Evolutionary conservation across 2,329 filamentous ascomycete species (phyloP).

Genomic region (Ophiostoma novo-ulmi): DNA sequence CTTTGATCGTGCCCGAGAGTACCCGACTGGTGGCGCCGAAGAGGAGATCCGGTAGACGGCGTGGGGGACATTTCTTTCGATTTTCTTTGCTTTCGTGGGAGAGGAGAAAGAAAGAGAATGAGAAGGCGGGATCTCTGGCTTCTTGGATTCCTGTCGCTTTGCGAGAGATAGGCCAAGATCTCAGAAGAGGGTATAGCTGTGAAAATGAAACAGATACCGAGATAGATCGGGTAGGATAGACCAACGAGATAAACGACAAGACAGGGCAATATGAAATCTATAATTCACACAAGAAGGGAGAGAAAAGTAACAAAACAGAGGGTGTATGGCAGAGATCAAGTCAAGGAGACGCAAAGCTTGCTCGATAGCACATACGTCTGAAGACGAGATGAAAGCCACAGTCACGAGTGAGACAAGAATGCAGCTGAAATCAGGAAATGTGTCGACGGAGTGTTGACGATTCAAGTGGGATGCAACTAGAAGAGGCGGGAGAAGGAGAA

Average conservation of each 20-base stretch:
- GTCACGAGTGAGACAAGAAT: background rate
- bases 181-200: constrained; percentile 21
- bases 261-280: background rate
- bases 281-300: background rate
- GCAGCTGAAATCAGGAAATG: background rate
- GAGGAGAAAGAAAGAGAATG: background rate
- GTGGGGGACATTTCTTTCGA: constrained; percentile 38
- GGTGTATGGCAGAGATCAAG: background rate
- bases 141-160: background rate
- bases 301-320: background rate
- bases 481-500: background rate
- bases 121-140: background rate
- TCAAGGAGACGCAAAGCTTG: background rate
- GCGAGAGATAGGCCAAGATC: constrained; percentile 21
- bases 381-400: background rate
- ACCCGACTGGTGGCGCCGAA: constrained; percentile 35
- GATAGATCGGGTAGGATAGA: constrained; percentile 27
- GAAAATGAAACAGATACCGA: constrained; percentile 27
- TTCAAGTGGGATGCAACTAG: background rate
- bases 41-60: constrained; percentile 41
- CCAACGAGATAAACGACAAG: constrained; percentile 7
- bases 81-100: background rate
- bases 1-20: constrained; percentile 35
- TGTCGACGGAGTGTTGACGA: background rate
- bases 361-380: background rate